Conservation (phyloP, 768 basidiomycete species). For the Xanthoconium stramineum region DNA sequence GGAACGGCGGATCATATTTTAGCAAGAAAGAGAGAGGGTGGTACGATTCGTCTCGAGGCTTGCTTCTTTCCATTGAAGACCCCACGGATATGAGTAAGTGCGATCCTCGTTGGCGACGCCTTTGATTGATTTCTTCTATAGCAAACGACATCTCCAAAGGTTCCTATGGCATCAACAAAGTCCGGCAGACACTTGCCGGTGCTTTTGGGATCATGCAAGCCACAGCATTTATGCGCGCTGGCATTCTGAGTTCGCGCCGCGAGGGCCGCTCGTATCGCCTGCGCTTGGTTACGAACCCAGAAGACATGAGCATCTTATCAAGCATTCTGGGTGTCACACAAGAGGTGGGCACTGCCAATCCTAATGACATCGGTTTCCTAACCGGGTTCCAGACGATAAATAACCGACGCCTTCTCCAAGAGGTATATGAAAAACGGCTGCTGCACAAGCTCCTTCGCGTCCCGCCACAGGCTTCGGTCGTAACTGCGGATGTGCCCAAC, state of each 20-base stretch:
- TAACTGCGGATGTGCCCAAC: slow-evolving; percentile 20
- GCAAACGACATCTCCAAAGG: slow-evolving; percentile 93
- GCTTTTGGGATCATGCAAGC: slow-evolving; percentile 77
- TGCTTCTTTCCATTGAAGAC: slow-evolving; percentile 85
- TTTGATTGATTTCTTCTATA: slow-evolving; percentile 31
- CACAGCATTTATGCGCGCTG: slow-evolving; percentile 62
- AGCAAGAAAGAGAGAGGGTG: slow-evolving; percentile 81
- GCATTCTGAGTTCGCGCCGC: slow-evolving; percentile 55
- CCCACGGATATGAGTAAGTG: slow-evolving; percentile 82
- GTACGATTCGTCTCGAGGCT: slow-evolving; percentile 55
- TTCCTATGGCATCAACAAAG: slow-evolving; percentile 79
- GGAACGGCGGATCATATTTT: slow-evolving; percentile 87
- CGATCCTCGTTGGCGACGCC: neutral
- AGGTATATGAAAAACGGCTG: slow-evolving; percentile 57
- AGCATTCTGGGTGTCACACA: slow-evolving; percentile 80
- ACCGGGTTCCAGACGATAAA: slow-evolving; percentile 56
- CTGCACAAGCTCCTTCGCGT: slow-evolving; percentile 62
- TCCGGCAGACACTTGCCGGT: slow-evolving; percentile 80
- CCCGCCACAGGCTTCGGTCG: slow-evolving; percentile 13
- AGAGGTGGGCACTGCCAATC: slow-evolving; percentile 51
- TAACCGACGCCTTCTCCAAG: slow-evolving; percentile 65
- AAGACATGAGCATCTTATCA: slow-evolving; percentile 75
- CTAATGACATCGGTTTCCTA: neutral
- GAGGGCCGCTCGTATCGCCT: slow-evolving; percentile 48
- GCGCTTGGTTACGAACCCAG: slow-evolving; percentile 42